Conservation (phyloP, 75 land plant species). For the Sequoiadendron giganteum region DNA sequence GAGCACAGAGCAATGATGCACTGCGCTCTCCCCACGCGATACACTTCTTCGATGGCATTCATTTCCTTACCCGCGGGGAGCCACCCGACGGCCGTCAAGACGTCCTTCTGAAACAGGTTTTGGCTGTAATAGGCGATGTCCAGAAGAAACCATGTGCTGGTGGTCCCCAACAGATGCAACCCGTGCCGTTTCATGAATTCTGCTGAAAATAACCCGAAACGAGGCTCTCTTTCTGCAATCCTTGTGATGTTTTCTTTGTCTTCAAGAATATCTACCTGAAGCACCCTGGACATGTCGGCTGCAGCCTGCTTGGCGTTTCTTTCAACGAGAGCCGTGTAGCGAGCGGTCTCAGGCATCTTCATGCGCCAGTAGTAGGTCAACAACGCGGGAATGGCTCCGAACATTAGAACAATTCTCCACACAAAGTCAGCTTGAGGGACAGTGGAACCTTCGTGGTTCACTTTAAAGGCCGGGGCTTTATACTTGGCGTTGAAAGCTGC, state of each 20-base stretch:
- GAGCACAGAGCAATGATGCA: conserved; percentile 53
- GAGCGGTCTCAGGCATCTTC: conserved; percentile 63
- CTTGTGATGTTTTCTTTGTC: not conserved
- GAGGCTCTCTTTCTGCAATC: not conserved
- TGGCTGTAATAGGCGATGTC: conserved; percentile 52
- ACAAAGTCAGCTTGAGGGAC: conserved; percentile 12
- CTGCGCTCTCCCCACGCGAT: conserved; percentile 35
- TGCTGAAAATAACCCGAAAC: conserved; percentile 27
- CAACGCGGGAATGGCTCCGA: conserved; percentile 36
- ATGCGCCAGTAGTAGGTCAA: conserved; percentile 42
- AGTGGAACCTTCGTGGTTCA: not conserved
- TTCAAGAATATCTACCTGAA: conserved; percentile 12
- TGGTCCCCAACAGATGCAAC: conserved; percentile 40
- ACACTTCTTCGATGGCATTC: conserved; percentile 45
- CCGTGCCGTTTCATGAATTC: conserved; percentile 41
- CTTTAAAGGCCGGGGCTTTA: not conserved
- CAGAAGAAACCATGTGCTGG: conserved; percentile 41
- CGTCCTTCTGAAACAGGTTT: conserved; percentile 54
- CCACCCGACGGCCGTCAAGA: conserved; percentile 55
- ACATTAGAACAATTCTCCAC: conserved; percentile 10
- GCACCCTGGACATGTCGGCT: conserved; percentile 34
- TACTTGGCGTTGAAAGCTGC: not conserved
- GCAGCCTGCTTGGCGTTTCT: conserved; percentile 40
- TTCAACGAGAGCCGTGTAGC: conserved; percentile 50
- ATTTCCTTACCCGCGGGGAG: conserved; percentile 29